Evolutionary conservation across 2,329 filamentous ascomycete species (phyloP).

Genomic region (Talaromyces sp.): DNA sequence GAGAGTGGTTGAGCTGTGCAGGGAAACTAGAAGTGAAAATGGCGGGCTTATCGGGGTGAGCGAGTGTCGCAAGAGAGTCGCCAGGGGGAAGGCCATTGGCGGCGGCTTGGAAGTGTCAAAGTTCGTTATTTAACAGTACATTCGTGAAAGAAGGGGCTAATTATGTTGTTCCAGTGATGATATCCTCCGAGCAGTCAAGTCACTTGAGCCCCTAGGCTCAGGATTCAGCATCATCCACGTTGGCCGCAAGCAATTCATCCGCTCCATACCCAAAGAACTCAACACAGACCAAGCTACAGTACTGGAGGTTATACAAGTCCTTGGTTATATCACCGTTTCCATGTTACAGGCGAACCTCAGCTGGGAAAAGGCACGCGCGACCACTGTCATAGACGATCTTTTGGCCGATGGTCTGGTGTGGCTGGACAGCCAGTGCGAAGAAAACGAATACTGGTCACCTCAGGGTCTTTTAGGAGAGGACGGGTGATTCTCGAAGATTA

Average conservation of each 20-base stretch:
- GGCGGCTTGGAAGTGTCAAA: constrained; percentile 73
- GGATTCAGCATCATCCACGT: constrained; percentile 81
- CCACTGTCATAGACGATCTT: constrained; percentile 85
- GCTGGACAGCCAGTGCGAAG: constrained; percentile 78
- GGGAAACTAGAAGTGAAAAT: constrained; percentile 80
- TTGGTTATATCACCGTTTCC: constrained; percentile 83
- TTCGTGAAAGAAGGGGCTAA: neutral
- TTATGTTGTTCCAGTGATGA: constrained; percentile 58
- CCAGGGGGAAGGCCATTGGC: constrained; percentile 66
- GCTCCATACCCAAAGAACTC: constrained; percentile 89
- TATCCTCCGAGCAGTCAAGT: constrained; percentile 80
- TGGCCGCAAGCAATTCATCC: constrained; percentile 78
- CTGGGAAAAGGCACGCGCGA: constrained; percentile 79
- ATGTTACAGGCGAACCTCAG: constrained; percentile 82
- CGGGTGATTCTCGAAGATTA: constrained; percentile 21
- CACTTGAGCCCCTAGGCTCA: constrained; percentile 78
- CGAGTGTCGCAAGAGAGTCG: constrained; percentile 72
- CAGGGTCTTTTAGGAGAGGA: constrained; percentile 39
- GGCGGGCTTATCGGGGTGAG: constrained; percentile 81
- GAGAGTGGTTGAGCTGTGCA: constrained; percentile 88
- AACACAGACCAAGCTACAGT: constrained; percentile 92
- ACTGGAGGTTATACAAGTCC: constrained; percentile 80
- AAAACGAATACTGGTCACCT: constrained; percentile 84
- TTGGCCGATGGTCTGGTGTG: constrained; percentile 85
- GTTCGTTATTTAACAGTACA: constrained; percentile 35